phyloP scores from a whole-genome alignment of 1,284 basidiomycete species.

The Mycosarcoma maydis region DNA sequence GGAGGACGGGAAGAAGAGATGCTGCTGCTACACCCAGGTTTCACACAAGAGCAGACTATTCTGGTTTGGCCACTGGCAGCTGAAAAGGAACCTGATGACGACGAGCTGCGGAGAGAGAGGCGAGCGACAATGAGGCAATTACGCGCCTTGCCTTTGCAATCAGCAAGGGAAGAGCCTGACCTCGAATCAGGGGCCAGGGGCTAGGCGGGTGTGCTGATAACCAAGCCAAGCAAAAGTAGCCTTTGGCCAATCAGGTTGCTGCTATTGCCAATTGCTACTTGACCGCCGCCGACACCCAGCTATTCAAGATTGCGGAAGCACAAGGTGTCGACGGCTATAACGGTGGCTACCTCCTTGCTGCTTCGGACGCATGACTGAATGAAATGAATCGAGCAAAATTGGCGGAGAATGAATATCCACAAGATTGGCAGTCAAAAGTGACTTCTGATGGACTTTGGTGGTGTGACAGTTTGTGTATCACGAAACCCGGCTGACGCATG shows the following conservation, averaged over 20 bases:
- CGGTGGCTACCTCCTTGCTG: too few species aligned
- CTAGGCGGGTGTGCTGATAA: too few species aligned
- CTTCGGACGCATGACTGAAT: too few species aligned
- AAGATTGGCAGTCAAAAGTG: constrained; percentile 9
- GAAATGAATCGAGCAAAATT: not conserved
- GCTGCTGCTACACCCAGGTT: constrained; percentile 14
- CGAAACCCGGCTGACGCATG: too few species aligned
- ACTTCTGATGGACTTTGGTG: too few species aligned
- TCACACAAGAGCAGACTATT: constrained; percentile 32
- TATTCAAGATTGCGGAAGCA: not conserved
- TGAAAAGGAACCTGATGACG: constrained; percentile 10
- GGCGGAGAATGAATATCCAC: constrained; percentile 29
- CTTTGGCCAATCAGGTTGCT: constrained; percentile 27
- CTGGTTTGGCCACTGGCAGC: too few species aligned
- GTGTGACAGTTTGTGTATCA: not conserved
- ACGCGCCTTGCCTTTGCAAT: not conserved
- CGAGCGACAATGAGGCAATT: too few species aligned
- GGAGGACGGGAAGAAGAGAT: not conserved
- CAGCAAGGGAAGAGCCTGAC: too few species aligned
- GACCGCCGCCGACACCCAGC: not conserved
- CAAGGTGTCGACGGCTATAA: too few species aligned
- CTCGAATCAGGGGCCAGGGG: not conserved
- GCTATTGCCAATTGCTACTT: constrained; percentile 21
- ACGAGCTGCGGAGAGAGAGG: too few species aligned
- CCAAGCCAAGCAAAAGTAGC: too few species aligned